phyloP scores from a whole-genome alignment of 2,329 filamentous ascomycete genomes.

The Calonectria hongkongensis region DNA sequence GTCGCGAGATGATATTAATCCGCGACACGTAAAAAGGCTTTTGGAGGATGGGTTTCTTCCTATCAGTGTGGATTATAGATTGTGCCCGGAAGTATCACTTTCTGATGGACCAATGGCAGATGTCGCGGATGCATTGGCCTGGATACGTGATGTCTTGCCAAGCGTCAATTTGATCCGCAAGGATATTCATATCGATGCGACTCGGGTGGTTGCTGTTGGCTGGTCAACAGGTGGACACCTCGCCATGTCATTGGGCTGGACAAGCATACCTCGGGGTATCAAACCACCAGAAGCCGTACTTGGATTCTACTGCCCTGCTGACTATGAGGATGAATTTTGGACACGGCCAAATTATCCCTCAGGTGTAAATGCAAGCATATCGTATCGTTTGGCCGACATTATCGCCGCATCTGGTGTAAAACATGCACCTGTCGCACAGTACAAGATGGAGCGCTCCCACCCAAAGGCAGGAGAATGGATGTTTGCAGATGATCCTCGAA shows the following conservation, averaged over 20 bases:
- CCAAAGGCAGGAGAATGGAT: background rate
- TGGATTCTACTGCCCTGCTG: background rate
- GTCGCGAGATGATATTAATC: background rate
- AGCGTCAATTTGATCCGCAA: background rate
- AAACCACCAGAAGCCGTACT: constrained; percentile 2
- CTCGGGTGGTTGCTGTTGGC: background rate
- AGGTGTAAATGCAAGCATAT: background rate
- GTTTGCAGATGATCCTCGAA: background rate
- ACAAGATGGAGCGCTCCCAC: background rate
- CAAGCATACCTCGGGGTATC: background rate
- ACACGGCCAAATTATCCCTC: background rate
- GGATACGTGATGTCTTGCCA: background rate
- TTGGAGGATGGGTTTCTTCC: background rate
- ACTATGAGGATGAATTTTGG: constrained; percentile 8
- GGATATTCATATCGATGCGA: background rate
- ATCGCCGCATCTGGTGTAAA: background rate
- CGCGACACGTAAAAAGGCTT: background rate
- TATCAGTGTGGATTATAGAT: background rate
- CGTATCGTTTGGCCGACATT: background rate
- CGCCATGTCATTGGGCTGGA: constrained; percentile 7
- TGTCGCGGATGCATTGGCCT: background rate
- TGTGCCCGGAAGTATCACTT: background rate
- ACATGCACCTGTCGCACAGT: background rate
- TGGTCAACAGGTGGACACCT: constrained; percentile 15
- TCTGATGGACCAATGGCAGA: background rate